phyloP scores from a whole-genome alignment of 805 yeast species.

The Priceomyces fermenticarens region DNA sequence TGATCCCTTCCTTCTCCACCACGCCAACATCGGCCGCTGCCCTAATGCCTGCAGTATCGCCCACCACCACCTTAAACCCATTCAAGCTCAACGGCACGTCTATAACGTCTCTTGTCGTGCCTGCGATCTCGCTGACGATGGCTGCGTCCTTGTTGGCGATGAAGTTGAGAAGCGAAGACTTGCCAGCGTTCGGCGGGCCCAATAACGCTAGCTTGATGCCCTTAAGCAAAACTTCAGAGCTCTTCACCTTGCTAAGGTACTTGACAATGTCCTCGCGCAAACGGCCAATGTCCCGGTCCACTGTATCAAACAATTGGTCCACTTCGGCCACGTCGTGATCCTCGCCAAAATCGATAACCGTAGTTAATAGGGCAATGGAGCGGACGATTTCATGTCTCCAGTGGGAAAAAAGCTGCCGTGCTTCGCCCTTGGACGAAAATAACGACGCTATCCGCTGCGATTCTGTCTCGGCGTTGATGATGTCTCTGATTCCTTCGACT shows the following conservation, averaged over 20 bases:
- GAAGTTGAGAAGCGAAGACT: constrained; percentile 79
- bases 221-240: constrained; percentile 60
- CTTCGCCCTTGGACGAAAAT: constrained; percentile 67
- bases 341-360: constrained; percentile 92
- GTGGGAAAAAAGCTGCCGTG: constrained; percentile 46
- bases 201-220: constrained; percentile 74
- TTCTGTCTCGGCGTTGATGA: constrained; percentile 94
- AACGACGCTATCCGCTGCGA: constrained; percentile 75
- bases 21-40: constrained; percentile 42
- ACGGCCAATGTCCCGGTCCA: constrained; percentile 37
- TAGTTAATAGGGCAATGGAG: constrained; percentile 73
- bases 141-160: constrained; percentile 80
- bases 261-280: constrained; percentile 45
- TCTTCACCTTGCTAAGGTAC: constrained; percentile 45
- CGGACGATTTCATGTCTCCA: constrained; percentile 73
- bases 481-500: constrained; percentile 82
- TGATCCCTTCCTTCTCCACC: constrained; percentile 79
- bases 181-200: constrained; percentile 97
- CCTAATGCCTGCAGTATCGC: constrained; percentile 94
- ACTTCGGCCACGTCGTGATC: constrained; percentile 80
- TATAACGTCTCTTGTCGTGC: constrained; percentile 89
- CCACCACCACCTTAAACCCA: constrained; percentile 79
- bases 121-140: constrained; percentile 87
- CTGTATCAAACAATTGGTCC: constrained; percentile 49
- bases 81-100: constrained; percentile 77